Base-by-base conservation (phyloP, 139 green algal genomes). In the Auxenochlorella protothecoides region DNA sequence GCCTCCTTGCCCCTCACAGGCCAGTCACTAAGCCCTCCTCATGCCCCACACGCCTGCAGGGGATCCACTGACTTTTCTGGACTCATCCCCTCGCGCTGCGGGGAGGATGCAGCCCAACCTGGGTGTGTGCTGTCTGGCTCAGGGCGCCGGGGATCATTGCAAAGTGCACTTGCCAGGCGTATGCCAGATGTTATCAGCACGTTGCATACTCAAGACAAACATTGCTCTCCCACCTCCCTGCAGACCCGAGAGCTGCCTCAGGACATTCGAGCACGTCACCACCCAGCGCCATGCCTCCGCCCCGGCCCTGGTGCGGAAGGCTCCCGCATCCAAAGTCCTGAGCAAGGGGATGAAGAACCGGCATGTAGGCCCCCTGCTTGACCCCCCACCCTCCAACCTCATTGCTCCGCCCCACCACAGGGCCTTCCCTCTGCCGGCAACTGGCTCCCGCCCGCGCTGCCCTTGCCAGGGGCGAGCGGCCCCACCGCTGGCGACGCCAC, bases 1-100 rank as follows among this genome's bases (percentile, higher is more conserved):
- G 6, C 4, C 63, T 8, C 55, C 56, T 27, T 55, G 10, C 27
- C 7, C 0, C 59, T 12, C 11, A 11, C 27, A 44, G 27, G 27
- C 3, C 44, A 66, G 8, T 52, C 13, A 12, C 6, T 4, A 51
- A 3, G 64, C 27, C 6, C n/a, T 6, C 55, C 55, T 16, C 55
- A 44, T 12, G 11, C 14, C 14, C 55, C 55, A 72, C 55, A 55
- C 44, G 57, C 6, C n/a, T n/a, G n/a, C 16, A 65, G 72, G 55
- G 62, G 57, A 9, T 59, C 66, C 53, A 77, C 72, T 15, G 60
- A 68, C 66, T 77, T 77, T 27, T 63, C 59, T n/a, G 72, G 72
- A n/a, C 53, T 77, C 12, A 61, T 77, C 53, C 72, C 72, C n/a
- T 72, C 68, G 16, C n/a, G 52, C 3, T 13, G 8, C 12, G 16